Conservation (phyloP, 1,284 basidiomycete species). For the Ceratobasidium papillatum region DNA sequence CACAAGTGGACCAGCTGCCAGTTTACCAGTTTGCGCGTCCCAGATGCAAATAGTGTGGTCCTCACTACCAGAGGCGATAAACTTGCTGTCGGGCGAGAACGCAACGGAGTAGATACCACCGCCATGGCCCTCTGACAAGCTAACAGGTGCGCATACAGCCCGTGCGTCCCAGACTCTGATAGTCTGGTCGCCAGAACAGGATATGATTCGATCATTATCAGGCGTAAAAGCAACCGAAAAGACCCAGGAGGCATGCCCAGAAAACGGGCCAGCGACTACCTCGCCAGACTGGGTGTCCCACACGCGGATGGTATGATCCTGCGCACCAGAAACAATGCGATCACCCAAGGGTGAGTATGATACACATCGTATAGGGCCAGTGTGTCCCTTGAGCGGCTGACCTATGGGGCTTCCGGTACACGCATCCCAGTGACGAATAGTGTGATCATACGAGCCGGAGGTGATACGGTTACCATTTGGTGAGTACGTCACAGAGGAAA, state of each 20-base stretch:
- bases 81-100: neutral
- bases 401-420: too few relatives aligned
- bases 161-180: neutral
- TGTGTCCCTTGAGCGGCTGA: too few relatives aligned
- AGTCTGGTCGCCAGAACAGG: neutral
- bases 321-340: neutral
- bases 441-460: too few relatives aligned
- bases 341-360: neutral
- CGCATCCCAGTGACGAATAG: too few relatives aligned
- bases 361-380: neutral
- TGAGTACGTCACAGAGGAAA: neutral
- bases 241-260: neutral
- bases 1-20: neutral
- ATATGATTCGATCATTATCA: neutral
- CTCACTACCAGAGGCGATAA: neutral
- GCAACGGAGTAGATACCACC: neutral
- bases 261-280: neutral
- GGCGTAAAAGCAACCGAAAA: neutral
- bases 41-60: neutral
- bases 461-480: neutral
- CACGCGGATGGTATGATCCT: neutral
- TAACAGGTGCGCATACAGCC: neutral
- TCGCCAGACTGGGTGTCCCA: neutral
- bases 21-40: neutral
- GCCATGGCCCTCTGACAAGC: neutral